Evolutionary conservation across 345 rosid genomes (phyloP), one percentile per base, ranked within the genome.

Genomic region (Abelmoschus esculentus): DNA sequence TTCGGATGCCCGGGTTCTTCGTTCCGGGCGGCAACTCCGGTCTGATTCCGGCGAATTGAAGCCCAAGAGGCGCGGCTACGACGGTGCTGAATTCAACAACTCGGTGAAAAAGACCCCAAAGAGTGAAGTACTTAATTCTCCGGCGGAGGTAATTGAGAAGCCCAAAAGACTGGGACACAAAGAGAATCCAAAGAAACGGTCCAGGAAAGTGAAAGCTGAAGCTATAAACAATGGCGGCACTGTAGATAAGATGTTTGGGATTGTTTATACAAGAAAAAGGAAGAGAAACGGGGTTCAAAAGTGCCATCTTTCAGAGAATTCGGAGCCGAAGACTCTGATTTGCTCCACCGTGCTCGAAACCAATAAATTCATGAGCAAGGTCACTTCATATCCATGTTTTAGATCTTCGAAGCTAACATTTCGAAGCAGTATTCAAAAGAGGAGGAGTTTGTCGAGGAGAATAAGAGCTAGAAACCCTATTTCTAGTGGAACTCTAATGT

Each of bases 21-120:
- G 99, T 47, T 95, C 98, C 0, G 99, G 98, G 46, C 86, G 98
- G 46, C 86, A 86, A 36, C 74, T 95, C 44, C 81, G 78, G 84
- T 84, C 82, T 9, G 91, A 85, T 54, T 73, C 85, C 2, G 80
- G 81, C 13, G 91, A 87, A 4, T 77, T 68, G 2, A 88, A 88
- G 79, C 81, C 76, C 50, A 82, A 79, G 80, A 79, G 81, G 80
- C 73, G 75, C 19, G 12, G 15, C 74, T 60, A 77, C 6, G 87
- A 84, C 5, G 85, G 74, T 7, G 90, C 85, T 6, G 90, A 86
- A 68, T 84, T 80, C 84, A 75, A 57, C 38, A 72, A 59, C 59
- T 50, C 74, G 29, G 71, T 74, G 55, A 83, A 84, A 10, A 74
- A 74, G 32, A 60, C 47, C 29, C 75, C 69, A 34, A 70, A 64